Conservation (phyloP, 495 filamentous ascomycete species). For the Aspergillus avenaceus region DNA sequence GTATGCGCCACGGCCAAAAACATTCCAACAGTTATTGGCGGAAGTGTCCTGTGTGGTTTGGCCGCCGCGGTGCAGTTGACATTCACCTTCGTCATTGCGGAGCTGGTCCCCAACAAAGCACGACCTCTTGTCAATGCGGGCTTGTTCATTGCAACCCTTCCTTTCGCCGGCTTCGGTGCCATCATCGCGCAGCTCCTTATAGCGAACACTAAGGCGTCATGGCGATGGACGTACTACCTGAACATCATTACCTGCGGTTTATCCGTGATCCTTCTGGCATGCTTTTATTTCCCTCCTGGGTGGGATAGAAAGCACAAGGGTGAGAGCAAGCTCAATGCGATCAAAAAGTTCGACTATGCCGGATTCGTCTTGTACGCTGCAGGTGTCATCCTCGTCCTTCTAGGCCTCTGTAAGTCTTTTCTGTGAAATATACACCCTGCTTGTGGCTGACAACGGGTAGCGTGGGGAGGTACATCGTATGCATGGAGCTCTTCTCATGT, state of each 20-base stretch:
- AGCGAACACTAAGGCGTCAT: slow-evolving; percentile 29
- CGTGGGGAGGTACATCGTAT: slow-evolving; percentile 46
- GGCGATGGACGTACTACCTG: slow-evolving; percentile 45
- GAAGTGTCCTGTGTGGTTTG: slow-evolving; percentile 27
- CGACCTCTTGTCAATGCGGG: slow-evolving; percentile 33
- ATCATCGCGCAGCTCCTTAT: slow-evolving; percentile 37
- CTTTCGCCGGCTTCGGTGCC: slow-evolving; percentile 38
- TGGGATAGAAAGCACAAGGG: slow-evolving; percentile 26
- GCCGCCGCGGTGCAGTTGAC: slow-evolving; percentile 34
- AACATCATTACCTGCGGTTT: slow-evolving; percentile 36
- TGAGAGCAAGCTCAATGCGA: slow-evolving; percentile 22
- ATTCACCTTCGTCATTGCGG: slow-evolving; percentile 30
- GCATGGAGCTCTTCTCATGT: slow-evolving; percentile 46
- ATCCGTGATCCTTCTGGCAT: slow-evolving; percentile 29
- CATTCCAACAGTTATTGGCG: slow-evolving; percentile 40
- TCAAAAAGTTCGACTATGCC: slow-evolving; percentile 42
- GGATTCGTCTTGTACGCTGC: slow-evolving; percentile 37
- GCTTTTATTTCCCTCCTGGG: slow-evolving; percentile 35
- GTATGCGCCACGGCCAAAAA: slow-evolving; percentile 41
- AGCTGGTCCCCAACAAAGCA: slow-evolving; percentile 43
- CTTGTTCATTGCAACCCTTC: slow-evolving; percentile 32
- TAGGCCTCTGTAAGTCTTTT: slow-evolving; percentile 39
- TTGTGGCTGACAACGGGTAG: neutral
- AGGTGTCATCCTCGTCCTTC: slow-evolving; percentile 41
- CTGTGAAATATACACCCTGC: neutral